phyloP scores from a whole-genome alignment of 495 filamentous ascomycete genomes.

The Penicillium coprophilum region DNA sequence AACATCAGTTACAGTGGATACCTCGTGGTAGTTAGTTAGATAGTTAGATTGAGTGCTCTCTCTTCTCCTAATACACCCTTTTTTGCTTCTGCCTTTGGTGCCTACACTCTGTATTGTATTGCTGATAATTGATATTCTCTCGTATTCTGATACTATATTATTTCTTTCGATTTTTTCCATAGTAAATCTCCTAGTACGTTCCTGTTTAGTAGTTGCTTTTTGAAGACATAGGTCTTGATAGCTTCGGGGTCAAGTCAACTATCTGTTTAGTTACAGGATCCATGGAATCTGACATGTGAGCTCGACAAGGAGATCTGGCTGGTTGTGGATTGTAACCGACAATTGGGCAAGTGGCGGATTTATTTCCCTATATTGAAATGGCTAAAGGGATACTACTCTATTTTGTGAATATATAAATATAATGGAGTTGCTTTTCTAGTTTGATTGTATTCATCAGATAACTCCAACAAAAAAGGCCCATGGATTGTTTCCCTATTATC shows the following conservation, averaged over 20 bases:
- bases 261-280: not conserved
- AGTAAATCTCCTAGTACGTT: no score
- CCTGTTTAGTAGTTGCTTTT: no score
- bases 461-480: not conserved
- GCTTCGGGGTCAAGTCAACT: not conserved
- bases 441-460: not conserved
- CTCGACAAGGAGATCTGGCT: not conserved
- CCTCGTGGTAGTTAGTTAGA: not conserved
- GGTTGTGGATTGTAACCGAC: not conserved
- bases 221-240: no score
- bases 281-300: not conserved
- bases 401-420: not conserved
- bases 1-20: not conserved
- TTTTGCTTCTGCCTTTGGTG: not conserved
- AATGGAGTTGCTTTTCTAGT: not conserved
- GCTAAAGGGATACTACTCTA: not conserved
- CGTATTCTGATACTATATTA: no score
- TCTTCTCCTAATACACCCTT: not conserved
- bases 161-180: no score
- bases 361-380: not conserved
- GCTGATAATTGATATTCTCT: no score
- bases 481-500: not conserved
- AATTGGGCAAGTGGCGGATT: not conserved
- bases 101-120: not conserved
- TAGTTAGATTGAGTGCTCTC: not conserved